A percentile compares a stretch with the other conserved stretches of the same genome.
These are phyloP conservation scores for Nitzschia palea DNA, from an alignment of 108 stramenopile species.

Conservation along the genomic window DNA sequence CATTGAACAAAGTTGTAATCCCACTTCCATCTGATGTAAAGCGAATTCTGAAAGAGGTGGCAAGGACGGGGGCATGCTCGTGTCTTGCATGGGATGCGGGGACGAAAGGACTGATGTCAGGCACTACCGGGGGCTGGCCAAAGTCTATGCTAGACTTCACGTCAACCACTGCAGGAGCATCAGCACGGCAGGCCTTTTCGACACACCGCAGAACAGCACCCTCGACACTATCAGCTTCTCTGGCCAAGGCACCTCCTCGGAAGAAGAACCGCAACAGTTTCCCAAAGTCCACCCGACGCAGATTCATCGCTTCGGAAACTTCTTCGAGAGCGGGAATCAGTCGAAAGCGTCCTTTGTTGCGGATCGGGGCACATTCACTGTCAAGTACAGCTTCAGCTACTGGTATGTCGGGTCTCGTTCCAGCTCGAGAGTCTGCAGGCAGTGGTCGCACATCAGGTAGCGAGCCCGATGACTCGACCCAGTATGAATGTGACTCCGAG, in stretches of 20 bases:
- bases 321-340: slow-evolving; percentile 2
- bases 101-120: not conserved
- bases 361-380: slow-evolving; percentile 18
- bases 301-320: slow-evolving; percentile 12
- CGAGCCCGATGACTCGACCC: slow-evolving; percentile 49
- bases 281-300: slow-evolving; percentile 10
- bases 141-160: not conserved
- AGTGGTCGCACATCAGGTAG: slow-evolving; percentile 44
- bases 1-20: not conserved
- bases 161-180: slow-evolving; percentile 2
- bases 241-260: slow-evolving; percentile 10
- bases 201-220: not conserved
- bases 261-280: slow-evolving; percentile 35
- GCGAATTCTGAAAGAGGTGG: slow-evolving; percentile 40
- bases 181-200: slow-evolving; percentile 1
- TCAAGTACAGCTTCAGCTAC: not conserved
- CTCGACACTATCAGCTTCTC: not conserved
- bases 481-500: slow-evolving; percentile 58
- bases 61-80: slow-evolving; percentile 33
- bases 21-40: slow-evolving; percentile 27
- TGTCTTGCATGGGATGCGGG: slow-evolving; percentile 42
- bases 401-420: slow-evolving; percentile 14
- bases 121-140: no score
- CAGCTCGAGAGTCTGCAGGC: slow-evolving; percentile 28
- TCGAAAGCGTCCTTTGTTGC: slow-evolving; percentile 34